Base-by-base conservation (phyloP, 2,329 filamentous ascomycete species). In the Purpureocillium lavendulum region DNA sequence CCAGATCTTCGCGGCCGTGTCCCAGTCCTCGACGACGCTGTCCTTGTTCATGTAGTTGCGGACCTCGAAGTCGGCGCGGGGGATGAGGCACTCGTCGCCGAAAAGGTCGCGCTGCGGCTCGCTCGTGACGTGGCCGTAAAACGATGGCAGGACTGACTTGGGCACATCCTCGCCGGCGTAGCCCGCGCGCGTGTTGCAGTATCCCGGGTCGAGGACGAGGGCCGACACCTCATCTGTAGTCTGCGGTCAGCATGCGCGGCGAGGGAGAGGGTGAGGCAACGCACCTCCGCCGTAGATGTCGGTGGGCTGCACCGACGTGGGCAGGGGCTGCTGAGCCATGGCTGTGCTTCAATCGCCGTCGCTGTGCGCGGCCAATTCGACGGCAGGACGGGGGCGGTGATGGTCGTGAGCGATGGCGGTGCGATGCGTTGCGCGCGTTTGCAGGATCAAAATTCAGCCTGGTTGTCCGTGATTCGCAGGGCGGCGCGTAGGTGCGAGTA, bases 151-250 rank as follows among this genome's bases (percentile, higher is more conserved):
- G 41, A 97, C 81, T 24, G 87, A 88, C 69, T 97, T 97, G 51
- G 92, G 92, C 1, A 88, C 84, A 66, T 98, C 92, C 75, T 98
- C 94, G 57, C 94, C 92, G 11, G 94, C 94, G 57, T 97, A 98
- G 42, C 92, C 92, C 44, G 89, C 92, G 64, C 94, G 88, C 31
- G 86, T 89, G 51, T 80, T 83, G 57, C 85, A 87, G 67, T 88
- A 96, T 45, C 94, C 92, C 3, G 92, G 86, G 59, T 98, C 92
- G 57, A 98, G 86, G 30, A 98, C 87, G 51, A 98, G 84, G 38
- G 94, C 94, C 29, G 89, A 94, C 49, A 98, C 89, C 70, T 98
- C 92, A 71, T 98, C 92, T 95, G 54, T 42, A 38, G 40, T 7
- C 29, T 12, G 32, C 37, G 26, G 38, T 49, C 44, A 47, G 45